These are phyloP conservation scores for Ophiostoma quercus DNA, from an alignment of 2,329 filamentous ascomycete genomes.

Conservation along the genomic window DNA sequence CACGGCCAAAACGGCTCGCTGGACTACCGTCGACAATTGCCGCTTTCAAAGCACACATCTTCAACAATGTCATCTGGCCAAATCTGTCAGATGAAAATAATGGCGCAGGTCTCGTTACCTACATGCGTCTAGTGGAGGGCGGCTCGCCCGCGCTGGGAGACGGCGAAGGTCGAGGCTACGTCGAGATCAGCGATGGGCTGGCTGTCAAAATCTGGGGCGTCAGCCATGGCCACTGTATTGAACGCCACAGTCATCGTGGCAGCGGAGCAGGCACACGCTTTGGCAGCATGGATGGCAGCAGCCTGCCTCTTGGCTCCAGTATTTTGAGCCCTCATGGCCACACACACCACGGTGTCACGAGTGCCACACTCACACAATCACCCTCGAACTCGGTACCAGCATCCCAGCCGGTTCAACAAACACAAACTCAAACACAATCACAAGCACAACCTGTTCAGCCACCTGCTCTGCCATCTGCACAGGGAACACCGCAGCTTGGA, in stretches of 20 bases:
- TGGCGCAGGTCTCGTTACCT: conserved; percentile 86
- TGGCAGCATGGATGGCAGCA: conserved; percentile 45
- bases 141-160: conserved; percentile 79
- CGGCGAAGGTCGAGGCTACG: conserved; percentile 74
- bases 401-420: not conserved
- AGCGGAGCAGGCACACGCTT: conserved; percentile 49
- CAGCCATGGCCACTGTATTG: conserved; percentile 85
- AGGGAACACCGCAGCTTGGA: conserved; percentile 11
- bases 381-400: not conserved
- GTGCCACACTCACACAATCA: not conserved
- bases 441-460: not conserved
- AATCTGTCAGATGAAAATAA: conserved; percentile 95
- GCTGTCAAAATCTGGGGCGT: conserved; percentile 81
- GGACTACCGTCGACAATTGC: conserved; percentile 84
- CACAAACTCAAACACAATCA: not conserved
- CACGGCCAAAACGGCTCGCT: conserved; percentile 77
- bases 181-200: conserved; percentile 84
- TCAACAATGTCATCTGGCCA: conserved; percentile 97
- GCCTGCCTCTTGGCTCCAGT: conserved; percentile 4
- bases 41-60: conserved; percentile 88
- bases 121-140: conserved; percentile 80
- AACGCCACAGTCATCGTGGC: conserved; percentile 62
- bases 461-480: not conserved
- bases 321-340: not conserved
- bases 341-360: not conserved